phyloP scores from a whole-genome alignment of 1,284 basidiomycete genomes.

The Trichosporon ovoides region DNA sequence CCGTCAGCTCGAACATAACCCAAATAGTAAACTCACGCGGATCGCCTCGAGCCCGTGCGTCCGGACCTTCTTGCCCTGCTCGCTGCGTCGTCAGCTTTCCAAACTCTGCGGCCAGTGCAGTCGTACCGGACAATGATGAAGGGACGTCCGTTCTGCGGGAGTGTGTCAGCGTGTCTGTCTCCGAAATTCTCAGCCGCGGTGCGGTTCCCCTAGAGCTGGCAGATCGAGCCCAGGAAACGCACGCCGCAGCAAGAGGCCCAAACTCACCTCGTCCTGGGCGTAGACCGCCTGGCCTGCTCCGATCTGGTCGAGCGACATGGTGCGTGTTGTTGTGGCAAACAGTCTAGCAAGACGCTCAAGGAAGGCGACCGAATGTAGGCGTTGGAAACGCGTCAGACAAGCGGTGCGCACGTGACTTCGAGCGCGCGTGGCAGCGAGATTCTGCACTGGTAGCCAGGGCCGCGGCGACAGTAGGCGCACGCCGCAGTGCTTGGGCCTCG shows the following conservation, averaged over 20 bases:
- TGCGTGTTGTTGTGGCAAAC: constrained; percentile 5
- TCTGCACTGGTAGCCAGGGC: background rate
- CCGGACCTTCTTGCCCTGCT: constrained; percentile 91
- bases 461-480: background rate
- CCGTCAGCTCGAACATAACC: constrained; percentile 8
- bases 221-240: background rate
- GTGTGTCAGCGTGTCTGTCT: constrained; percentile 3
- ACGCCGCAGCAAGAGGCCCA: background rate
- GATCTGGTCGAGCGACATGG: constrained; percentile 46
- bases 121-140: constrained; percentile 79
- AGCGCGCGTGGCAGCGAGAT: background rate
- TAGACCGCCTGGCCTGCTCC: constrained; percentile 64
- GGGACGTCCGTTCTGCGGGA: constrained; percentile 81
- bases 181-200: background rate
- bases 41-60: constrained; percentile 93
- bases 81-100: constrained; percentile 50
- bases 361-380: constrained; percentile 13
- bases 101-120: background rate
- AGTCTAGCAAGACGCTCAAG: constrained; percentile 8
- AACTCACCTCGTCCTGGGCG: constrained; percentile 76
- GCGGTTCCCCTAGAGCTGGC: background rate
- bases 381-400: constrained; percentile 1
- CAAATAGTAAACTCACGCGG: constrained; percentile 59
- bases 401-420: background rate
- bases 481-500: too few species aligned